Evolutionary conservation across 2,329 filamentous ascomycete species (phyloP).

Genomic region (Fusarium ambrosium): DNA sequence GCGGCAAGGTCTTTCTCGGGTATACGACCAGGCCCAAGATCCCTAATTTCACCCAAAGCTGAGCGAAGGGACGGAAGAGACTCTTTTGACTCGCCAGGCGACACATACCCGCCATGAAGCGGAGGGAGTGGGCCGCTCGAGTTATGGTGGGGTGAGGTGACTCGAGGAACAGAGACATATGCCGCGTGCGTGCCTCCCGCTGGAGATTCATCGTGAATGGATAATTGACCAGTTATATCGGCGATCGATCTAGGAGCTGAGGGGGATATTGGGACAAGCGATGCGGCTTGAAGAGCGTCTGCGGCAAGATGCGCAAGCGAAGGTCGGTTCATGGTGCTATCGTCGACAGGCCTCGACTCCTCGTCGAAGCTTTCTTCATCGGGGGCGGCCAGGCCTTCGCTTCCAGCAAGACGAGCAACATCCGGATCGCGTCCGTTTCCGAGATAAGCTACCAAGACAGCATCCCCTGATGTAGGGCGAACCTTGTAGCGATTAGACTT

Average conservation of each 20-base stretch:
- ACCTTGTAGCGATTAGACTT: conserved; percentile 67
- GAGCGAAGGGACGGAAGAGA: conserved; percentile 58
- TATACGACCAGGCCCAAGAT: conserved; percentile 48
- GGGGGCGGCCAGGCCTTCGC: conserved; percentile 62
- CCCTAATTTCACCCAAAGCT: conserved; percentile 53
- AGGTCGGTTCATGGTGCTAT: conserved; percentile 40
- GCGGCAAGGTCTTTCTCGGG: conserved; percentile 50
- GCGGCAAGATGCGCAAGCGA: conserved; percentile 51
- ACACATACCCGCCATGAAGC: conserved; percentile 54
- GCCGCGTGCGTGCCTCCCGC: conserved; percentile 11
- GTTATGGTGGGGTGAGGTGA: conserved; percentile 41
- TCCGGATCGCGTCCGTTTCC: conserved; percentile 74
- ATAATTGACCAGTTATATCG: conserved; percentile 52
- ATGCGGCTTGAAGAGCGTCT: conserved; percentile 50
- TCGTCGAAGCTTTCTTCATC: conserved; percentile 52
- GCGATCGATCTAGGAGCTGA: conserved; percentile 38
- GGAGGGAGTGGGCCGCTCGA: conserved; percentile 53
- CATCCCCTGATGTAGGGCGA: conserved; percentile 71
- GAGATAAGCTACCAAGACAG: conserved; percentile 75
- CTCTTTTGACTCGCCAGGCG: conserved; percentile 52
- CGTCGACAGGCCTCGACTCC: conserved; percentile 28
- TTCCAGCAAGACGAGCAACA: conserved; percentile 70
- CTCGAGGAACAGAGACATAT: conserved; percentile 22
- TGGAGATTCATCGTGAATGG: conserved; percentile 52
- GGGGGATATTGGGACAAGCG: conserved; percentile 19